Evolutionary conservation across 2,329 filamentous ascomycete genomes (phyloP), one percentile per base, ranked within the genome.

Genomic region (Periconia sp.): DNA sequence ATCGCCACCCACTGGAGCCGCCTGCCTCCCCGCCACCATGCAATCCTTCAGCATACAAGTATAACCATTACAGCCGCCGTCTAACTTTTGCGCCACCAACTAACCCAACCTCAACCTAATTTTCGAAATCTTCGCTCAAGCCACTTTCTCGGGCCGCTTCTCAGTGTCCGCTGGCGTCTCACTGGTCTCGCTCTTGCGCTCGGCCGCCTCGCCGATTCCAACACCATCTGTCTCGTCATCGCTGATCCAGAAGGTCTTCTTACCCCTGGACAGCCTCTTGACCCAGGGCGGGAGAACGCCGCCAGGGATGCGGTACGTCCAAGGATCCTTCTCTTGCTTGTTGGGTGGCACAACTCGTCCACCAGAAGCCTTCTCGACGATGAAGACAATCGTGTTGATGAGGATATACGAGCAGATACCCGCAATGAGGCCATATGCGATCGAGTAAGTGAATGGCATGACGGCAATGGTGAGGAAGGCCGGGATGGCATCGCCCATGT

Each of bases 381-480:
- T 43, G 81, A 82, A 92, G 10, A 89, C 84, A 10, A 79, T 62
- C 0, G 78, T 81, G 71, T 95, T 95, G 71, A 95, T 79, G 51
- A 87, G 64, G 31, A 86, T 85, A 70, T 95, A 95, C 26, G 83
- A 83, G 59, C 86, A 78, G 59, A 95, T 87, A 38, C 89, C 88
- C 1, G 82, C 88, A 56, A 95, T 95, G 12, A 95, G 78, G 34
- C 90, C 90, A 61, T 95, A 88, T 10, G 90, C 88, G 61, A 95
- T 94, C 28, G 85, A 89, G 75, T 94, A 95, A 1, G 88, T 91
- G 72, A 95, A 94, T 0, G 90, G 89, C 90, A 95, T 95, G 48
- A 92, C 73, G 43, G 85, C 83, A 51, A 95, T 87, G 36, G 88
- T 91, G 24, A 95, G 75, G 73, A 95, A 95, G 3, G 90, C 89